phyloP scores from a whole-genome alignment of 352 stramenopile genomes.

The Phytophthora brassicae region DNA sequence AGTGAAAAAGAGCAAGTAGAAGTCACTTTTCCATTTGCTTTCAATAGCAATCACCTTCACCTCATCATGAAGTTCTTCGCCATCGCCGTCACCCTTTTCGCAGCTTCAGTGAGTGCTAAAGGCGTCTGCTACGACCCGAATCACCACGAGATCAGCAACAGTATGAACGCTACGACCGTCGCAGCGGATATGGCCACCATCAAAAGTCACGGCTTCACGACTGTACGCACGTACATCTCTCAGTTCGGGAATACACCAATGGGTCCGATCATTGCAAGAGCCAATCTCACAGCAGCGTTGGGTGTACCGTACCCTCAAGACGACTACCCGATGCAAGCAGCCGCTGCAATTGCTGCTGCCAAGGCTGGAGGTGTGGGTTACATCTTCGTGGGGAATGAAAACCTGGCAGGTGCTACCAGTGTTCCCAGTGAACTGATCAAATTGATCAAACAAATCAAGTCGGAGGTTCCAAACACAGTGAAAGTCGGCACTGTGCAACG shows the following conservation, averaged over 20 bases:
- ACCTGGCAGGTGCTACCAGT: constrained; percentile 28
- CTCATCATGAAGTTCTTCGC: constrained; percentile 41
- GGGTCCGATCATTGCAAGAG: constrained; percentile 34
- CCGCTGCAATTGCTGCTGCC: constrained; percentile 40
- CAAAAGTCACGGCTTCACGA: constrained; percentile 51
- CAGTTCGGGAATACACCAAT: constrained; percentile 49
- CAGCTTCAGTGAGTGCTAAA: constrained; percentile 40
- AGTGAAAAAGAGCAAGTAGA: not conserved
- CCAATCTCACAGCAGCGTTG: constrained; percentile 39
- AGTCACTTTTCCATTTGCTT: constrained; percentile 27
- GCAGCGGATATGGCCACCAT: constrained; percentile 46
- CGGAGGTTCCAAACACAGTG: constrained; percentile 37
- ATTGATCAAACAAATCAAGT: constrained; percentile 48
- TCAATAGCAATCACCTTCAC: not conserved
- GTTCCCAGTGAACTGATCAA: constrained; percentile 39
- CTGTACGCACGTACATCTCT: constrained; percentile 69
- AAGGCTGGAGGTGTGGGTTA: constrained; percentile 43
- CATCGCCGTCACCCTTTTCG: constrained; percentile 21
- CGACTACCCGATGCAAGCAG: constrained; percentile 41
- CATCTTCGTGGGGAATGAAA: constrained; percentile 74
- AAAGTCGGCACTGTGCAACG: constrained; percentile 70
- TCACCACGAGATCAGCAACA: constrained; percentile 36
- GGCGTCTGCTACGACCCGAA: constrained; percentile 72
- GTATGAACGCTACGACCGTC: constrained; percentile 29
- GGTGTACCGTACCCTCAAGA: constrained; percentile 48